Conservation (phyloP, 129 eudicot genomes). For the Apium graveolens region DNA sequence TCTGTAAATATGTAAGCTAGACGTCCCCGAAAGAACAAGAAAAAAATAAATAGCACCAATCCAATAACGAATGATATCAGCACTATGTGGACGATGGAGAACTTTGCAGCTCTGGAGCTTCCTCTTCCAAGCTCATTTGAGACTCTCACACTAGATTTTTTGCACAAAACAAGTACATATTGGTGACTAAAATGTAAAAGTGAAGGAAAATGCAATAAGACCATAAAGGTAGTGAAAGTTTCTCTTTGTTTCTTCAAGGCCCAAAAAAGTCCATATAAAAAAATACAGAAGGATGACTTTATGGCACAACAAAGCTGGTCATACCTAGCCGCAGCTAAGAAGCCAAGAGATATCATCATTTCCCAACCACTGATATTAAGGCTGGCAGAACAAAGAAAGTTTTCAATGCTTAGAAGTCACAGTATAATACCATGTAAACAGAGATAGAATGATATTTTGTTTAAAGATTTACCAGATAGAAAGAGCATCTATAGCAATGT, state of each 20-base stretch:
- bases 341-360: slow-evolving; percentile 45
- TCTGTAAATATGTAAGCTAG: slow-evolving; percentile 38
- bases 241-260: not conserved
- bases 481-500: slow-evolving; percentile 14
- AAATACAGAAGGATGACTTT: not conserved
- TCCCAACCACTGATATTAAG: slow-evolving; percentile 42
- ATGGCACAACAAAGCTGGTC: not conserved
- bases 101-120: slow-evolving; percentile 36
- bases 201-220: not conserved
- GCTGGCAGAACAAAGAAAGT: slow-evolving; percentile 21
- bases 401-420: not conserved
- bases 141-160: slow-evolving; percentile 33
- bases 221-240: not conserved
- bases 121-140: slow-evolving; percentile 56
- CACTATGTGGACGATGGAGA: slow-evolving; percentile 28
- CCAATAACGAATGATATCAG: slow-evolving; percentile 33
- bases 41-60: slow-evolving; percentile 29
- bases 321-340: slow-evolving; percentile 35
- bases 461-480: slow-evolving; percentile 1
- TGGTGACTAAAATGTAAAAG: not conserved
- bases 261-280: not conserved
- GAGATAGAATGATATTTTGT: not conserved
- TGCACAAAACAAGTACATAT: not conserved
- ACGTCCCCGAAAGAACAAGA: slow-evolving; percentile 31
- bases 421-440: not conserved